phyloP scores from a whole-genome alignment of 495 filamentous ascomycete genomes.

The Aspergillus diversus region DNA sequence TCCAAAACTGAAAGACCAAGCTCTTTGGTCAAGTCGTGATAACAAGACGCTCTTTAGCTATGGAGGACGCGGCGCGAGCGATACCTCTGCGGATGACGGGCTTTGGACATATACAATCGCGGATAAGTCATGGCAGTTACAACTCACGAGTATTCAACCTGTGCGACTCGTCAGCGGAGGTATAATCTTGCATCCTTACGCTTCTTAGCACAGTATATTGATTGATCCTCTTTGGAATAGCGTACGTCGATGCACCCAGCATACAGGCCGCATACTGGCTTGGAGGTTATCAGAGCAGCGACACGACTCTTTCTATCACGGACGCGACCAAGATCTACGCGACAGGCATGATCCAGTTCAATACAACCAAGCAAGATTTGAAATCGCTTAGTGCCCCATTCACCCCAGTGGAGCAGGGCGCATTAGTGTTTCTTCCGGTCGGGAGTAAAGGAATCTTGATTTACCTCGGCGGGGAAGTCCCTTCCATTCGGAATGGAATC shows the following conservation, averaged over 20 bases:
- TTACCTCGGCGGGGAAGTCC: conserved; percentile 24
- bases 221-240: conserved; percentile 2
- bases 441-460: conserved; percentile 16
- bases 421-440: conserved; percentile 19
- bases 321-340: conserved; percentile 16
- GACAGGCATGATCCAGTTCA: conserved; percentile 20
- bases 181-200: background rate
- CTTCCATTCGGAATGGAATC: conserved; percentile 18
- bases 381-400: conserved; percentile 14
- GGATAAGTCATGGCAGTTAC: conserved; percentile 12
- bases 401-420: conserved; percentile 20
- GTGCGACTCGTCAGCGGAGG: conserved; percentile 14
- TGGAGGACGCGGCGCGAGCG: conserved; percentile 11
- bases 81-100: conserved; percentile 14
- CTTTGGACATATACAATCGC: conserved; percentile 13
- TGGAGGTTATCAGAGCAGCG: conserved; percentile 18
- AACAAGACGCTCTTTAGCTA: conserved; percentile 19
- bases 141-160: conserved; percentile 15
- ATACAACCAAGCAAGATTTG: conserved; percentile 21
- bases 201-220: background rate
- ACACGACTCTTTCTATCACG: conserved; percentile 21
- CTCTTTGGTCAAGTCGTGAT: conserved; percentile 11
- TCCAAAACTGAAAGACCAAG: conserved; percentile 18
- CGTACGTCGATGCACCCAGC: conserved; percentile 14
- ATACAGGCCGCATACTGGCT: conserved; percentile 24